Conservation (phyloP, 2,329 filamentous ascomycete species). For the Berkeleyomyces basicola region DNA sequence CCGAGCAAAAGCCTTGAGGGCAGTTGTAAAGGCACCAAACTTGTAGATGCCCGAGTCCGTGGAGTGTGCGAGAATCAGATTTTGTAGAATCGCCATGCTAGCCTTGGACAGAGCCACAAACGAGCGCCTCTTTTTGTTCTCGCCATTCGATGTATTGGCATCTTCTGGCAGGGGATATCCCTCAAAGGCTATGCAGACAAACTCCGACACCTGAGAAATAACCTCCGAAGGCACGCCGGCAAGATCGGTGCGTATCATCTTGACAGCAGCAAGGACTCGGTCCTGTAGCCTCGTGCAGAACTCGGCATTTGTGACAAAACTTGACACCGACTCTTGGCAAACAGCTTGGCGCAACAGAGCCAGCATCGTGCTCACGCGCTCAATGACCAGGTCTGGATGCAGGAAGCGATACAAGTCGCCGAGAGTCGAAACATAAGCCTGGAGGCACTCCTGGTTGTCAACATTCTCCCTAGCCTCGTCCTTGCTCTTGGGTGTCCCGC, state of each 20-base stretch:
- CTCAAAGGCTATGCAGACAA: constrained; percentile 52
- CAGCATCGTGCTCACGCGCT: constrained; percentile 51
- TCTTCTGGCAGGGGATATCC: neutral
- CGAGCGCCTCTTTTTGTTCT: constrained; percentile 35
- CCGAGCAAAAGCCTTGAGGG: constrained; percentile 48
- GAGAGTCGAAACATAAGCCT: constrained; percentile 66
- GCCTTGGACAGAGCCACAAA: constrained; percentile 82
- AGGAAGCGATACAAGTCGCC: constrained; percentile 65
- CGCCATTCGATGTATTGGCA: constrained; percentile 26
- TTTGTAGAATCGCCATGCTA: constrained; percentile 54
- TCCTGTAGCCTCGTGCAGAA: constrained; percentile 56
- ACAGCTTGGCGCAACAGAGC: constrained; percentile 54
- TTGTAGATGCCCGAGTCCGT: constrained; percentile 50
- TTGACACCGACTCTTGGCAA: constrained; percentile 47
- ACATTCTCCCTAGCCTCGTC: constrained; percentile 22
- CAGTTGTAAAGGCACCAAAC: constrained; percentile 47
- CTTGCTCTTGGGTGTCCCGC: constrained; percentile 27
- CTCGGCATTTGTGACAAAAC: constrained; percentile 57
- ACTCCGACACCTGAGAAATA: constrained; percentile 50
- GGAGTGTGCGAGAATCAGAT: constrained; percentile 41
- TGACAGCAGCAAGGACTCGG: constrained; percentile 50
- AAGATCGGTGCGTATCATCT: constrained; percentile 49
- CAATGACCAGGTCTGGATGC: constrained; percentile 42
- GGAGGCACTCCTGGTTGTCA: constrained; percentile 66
- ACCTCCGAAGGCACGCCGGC: constrained; percentile 50